Evolutionary conservation across 768 basidiomycete species (phyloP).

Genomic region (Dictyophora rubrovolvata): DNA sequence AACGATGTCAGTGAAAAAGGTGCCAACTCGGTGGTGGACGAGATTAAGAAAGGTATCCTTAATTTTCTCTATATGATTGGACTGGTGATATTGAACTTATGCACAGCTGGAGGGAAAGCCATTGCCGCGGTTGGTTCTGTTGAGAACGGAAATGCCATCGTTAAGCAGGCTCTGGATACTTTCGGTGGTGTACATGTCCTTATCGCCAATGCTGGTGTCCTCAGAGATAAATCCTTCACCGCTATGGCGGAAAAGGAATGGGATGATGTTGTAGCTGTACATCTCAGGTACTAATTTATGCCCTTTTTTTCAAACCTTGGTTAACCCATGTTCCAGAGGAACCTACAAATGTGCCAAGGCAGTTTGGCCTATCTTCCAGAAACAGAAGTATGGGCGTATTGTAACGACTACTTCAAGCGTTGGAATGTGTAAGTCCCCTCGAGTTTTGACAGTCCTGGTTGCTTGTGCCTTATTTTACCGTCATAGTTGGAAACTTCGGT

Average conservation of each 20-base stretch:
- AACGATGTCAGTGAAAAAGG: slow-evolving; percentile 89
- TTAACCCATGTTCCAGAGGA: slow-evolving; percentile 32
- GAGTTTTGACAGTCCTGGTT: neutral
- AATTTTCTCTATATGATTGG: neutral
- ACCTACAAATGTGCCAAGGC: slow-evolving; percentile 95
- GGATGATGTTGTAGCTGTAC: slow-evolving; percentile 85
- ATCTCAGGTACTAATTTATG: slow-evolving; percentile 41
- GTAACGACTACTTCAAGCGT: slow-evolving; percentile 90
- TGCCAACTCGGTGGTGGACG: slow-evolving; percentile 76
- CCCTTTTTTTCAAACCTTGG: neutral
- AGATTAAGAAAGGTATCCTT: slow-evolving; percentile 62
- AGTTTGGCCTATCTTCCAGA: slow-evolving; percentile 93
- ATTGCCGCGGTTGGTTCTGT: slow-evolving; percentile 73
- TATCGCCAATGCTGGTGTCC: slow-evolving; percentile 86
- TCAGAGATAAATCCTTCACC: slow-evolving; percentile 87
- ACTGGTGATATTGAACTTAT: neutral
- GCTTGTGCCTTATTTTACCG: neutral
- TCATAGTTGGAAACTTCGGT: slow-evolving; percentile 84
- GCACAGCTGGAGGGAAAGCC: slow-evolving; percentile 80
- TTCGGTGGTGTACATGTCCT: slow-evolving; percentile 86
- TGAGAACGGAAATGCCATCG: slow-evolving; percentile 85
- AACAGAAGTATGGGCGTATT: slow-evolving; percentile 93
- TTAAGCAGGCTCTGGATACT: slow-evolving; percentile 74
- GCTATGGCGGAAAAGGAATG: slow-evolving; percentile 88
- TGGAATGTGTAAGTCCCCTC: slow-evolving; percentile 67